Percentiles rank a stretch among this genome's conserved stretches.
Conservation (phyloP, 306 rosid species). For the Cucurbita pepo region DNA sequence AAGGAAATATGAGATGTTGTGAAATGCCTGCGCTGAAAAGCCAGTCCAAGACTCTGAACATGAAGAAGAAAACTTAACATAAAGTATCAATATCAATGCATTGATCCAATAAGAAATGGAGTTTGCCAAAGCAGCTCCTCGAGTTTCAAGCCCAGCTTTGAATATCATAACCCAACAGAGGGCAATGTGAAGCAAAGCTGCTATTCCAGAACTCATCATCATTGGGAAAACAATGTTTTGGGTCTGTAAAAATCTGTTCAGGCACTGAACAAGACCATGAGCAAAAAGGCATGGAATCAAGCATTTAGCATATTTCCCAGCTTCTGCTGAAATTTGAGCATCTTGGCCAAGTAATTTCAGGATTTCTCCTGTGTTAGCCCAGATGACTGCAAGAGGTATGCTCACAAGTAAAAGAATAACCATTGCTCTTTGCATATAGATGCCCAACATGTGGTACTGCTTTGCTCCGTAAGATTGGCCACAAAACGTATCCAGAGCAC, state of each 20-base stretch:
- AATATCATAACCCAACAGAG: slow-evolving; percentile 45
- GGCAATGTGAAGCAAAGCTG: slow-evolving; percentile 24
- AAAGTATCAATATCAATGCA: slow-evolving; percentile 27
- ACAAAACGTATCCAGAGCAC: slow-evolving; percentile 62
- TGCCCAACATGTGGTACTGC: slow-evolving; percentile 43
- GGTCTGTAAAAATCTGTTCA: slow-evolving; percentile 39
- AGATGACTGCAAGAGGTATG: slow-evolving; percentile 32
- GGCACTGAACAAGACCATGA: slow-evolving; percentile 43
- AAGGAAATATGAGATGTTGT: slow-evolving; percentile 22
- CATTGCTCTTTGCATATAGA: slow-evolving; percentile 56
- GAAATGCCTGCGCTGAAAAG: slow-evolving; percentile 41
- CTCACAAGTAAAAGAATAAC: slow-evolving; percentile 22
- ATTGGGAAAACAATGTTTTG: slow-evolving; percentile 64
- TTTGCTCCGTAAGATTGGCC: slow-evolving; percentile 77
- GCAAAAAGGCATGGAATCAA: slow-evolving; percentile 53
- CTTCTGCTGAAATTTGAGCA: slow-evolving; percentile 28
- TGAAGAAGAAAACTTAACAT: slow-evolving; percentile 38
- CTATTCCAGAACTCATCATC: slow-evolving; percentile 34
- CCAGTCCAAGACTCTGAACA: slow-evolving; percentile 58
- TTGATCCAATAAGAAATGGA: slow-evolving; percentile 53
- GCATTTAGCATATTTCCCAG: slow-evolving; percentile 34
- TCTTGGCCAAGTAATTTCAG: slow-evolving; percentile 40
- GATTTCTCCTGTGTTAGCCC: slow-evolving; percentile 32
- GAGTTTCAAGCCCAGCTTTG: slow-evolving; percentile 35
- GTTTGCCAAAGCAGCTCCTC: slow-evolving; percentile 55